Evolutionary conservation across 2,329 filamentous ascomycete species (phyloP).

Genomic region (Rhinocladiella mackenziei): DNA sequence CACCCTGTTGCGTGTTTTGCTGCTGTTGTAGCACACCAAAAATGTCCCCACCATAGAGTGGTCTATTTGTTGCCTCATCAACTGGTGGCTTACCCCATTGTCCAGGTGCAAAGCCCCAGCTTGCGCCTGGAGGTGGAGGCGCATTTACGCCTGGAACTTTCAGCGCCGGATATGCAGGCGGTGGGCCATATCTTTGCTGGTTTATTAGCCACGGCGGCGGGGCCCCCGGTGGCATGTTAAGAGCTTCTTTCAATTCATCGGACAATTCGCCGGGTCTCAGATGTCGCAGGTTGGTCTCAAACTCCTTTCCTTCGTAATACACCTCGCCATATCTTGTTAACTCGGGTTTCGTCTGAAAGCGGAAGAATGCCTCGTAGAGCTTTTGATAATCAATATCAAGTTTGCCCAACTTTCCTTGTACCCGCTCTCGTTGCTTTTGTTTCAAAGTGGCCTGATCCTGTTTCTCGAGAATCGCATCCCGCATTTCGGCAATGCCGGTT

Average conservation of each 20-base stretch:
- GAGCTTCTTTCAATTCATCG: conserved; percentile 82
- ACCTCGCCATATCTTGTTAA: conserved; percentile 94
- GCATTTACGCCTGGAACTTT: conserved; percentile 94
- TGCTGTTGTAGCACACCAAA: conserved; percentile 71
- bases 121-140: conserved; percentile 79
- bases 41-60: conserved; percentile 89
- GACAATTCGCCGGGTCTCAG: conserved; percentile 85
- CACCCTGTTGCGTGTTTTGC: conserved; percentile 61
- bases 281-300: conserved; percentile 89
- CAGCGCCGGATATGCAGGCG: conserved; percentile 90
- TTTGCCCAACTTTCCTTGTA: conserved; percentile 93
- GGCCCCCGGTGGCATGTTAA: conserved; percentile 88
- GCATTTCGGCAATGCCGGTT: conserved; percentile 96
- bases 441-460: conserved; percentile 88
- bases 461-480: conserved; percentile 92
- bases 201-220: conserved; percentile 97
- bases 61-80: conserved; percentile 78
- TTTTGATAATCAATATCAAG: conserved; percentile 98
- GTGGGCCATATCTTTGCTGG: conserved; percentile 88
- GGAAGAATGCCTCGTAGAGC: conserved; percentile 96
- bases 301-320: conserved; percentile 99
- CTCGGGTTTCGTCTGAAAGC: conserved; percentile 92
- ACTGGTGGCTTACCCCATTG: conserved; percentile 95
- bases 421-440: conserved; percentile 90
- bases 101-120: conserved; percentile 93